phyloP scores from a whole-genome alignment of 164 flowering plant species.

The Vitis riparia region DNA sequence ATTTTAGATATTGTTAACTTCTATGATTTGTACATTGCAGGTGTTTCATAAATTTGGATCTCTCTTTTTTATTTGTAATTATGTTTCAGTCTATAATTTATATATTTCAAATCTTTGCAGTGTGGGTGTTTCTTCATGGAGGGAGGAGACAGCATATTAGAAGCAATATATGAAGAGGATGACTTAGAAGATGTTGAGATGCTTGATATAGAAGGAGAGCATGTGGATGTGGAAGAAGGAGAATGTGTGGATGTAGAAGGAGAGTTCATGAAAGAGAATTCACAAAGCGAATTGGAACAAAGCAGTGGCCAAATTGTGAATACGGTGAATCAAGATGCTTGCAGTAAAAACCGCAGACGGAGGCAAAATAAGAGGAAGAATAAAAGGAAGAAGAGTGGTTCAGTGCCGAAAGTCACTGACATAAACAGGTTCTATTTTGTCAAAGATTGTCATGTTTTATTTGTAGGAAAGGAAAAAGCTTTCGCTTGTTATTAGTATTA shows the following conservation, averaged over 20 bases:
- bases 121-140: slow-evolving; percentile 36
- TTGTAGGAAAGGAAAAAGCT: neutral
- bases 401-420: slow-evolving; percentile 33
- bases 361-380: slow-evolving; percentile 51
- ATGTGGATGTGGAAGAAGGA: slow-evolving; percentile 51
- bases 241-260: slow-evolving; percentile 35
- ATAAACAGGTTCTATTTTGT: slow-evolving; percentile 52
- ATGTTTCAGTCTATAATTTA: neutral
- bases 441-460: neutral
- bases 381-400: slow-evolving; percentile 35
- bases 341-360: slow-evolving; percentile 25
- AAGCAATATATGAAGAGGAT: slow-evolving; percentile 48
- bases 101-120: neutral
- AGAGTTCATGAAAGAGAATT: slow-evolving; percentile 36
- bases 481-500: neutral
- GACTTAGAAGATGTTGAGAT: slow-evolving; percentile 65
- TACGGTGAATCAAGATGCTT: slow-evolving; percentile 18
- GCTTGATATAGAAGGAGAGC: slow-evolving; percentile 64
- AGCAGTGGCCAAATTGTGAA: slow-evolving; percentile 16
- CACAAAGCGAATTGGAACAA: slow-evolving; percentile 15
- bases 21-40: neutral
- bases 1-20: too few species aligned
- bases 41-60: neutral
- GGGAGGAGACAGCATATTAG: slow-evolving; percentile 47
- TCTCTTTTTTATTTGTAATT: neutral